phyloP scores from a whole-genome alignment of 2,329 filamentous ascomycete species.

The Curvularia eragrostidis region DNA sequence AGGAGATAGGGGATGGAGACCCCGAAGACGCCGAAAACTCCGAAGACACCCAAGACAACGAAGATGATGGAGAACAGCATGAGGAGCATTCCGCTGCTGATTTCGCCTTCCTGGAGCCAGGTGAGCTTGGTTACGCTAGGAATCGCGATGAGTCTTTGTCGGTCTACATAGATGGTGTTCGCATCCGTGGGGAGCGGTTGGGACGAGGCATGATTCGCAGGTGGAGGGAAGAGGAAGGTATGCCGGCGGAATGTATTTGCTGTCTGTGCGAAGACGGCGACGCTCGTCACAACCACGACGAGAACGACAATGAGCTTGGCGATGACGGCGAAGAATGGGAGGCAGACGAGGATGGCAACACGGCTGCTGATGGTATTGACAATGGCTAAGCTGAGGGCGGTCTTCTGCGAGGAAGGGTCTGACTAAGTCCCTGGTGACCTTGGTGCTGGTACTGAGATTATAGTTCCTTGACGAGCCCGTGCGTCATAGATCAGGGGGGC shows the following conservation, averaged over 20 bases:
- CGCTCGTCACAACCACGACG: background rate
- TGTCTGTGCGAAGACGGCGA: conserved; percentile 4
- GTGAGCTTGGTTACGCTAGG: conserved; percentile 3
- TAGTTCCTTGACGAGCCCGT: background rate
- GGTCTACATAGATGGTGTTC: conserved; percentile 3
- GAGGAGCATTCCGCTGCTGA: conserved; percentile 15
- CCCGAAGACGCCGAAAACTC: background rate
- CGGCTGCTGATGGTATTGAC: background rate
- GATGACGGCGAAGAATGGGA: background rate
- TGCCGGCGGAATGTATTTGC: conserved; percentile 7
- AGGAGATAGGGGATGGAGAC: conserved; percentile 1
- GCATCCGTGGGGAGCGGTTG: conserved; percentile 8
- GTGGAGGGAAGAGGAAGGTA: conserved; percentile 5
- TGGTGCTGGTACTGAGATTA: background rate
- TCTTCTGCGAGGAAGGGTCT: background rate
- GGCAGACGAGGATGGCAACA: background rate
- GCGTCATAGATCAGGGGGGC: background rate
- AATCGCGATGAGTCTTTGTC: conserved; percentile 10
- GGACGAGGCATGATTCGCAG: conserved; percentile 1
- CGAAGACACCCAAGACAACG: conserved; percentile 1
- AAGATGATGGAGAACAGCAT: background rate
- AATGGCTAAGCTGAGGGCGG: background rate
- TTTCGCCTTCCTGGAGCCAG: background rate
- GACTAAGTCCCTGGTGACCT: background rate
- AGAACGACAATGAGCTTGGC: background rate